A percentile compares a stretch with the other conserved stretches of the same genome.
Evolutionary conservation across 1,284 basidiomycete species (phyloP).

Genomic region (Anthracocystis panici-leucophaei): DNA sequence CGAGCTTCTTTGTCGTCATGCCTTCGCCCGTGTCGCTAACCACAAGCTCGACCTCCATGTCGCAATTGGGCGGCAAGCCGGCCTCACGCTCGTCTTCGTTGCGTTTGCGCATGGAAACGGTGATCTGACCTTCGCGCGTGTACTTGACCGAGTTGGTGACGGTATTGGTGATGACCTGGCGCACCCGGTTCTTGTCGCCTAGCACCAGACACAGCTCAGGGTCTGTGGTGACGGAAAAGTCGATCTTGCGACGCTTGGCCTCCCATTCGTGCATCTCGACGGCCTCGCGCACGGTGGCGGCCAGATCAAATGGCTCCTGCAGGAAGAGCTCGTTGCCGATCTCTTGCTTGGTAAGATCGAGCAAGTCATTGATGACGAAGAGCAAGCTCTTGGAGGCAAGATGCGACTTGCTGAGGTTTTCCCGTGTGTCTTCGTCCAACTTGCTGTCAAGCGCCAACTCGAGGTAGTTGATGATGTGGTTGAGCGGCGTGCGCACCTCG

Average conservation of each 20-base stretch:
- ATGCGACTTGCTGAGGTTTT: slow-evolving; percentile 83
- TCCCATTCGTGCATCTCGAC: slow-evolving; percentile 76
- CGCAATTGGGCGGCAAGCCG: slow-evolving; percentile 46
- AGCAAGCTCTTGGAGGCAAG: slow-evolving; percentile 79
- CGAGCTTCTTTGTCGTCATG: slow-evolving; percentile 79
- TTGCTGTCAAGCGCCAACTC: slow-evolving; percentile 86
- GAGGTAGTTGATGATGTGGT: slow-evolving; percentile 75
- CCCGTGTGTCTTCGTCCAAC: slow-evolving; percentile 81
- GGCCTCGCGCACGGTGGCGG: slow-evolving; percentile 78
- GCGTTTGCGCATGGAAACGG: slow-evolving; percentile 75
- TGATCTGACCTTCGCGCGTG: slow-evolving; percentile 77
- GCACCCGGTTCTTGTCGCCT: slow-evolving; percentile 75
- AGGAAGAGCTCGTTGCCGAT: slow-evolving; percentile 83
- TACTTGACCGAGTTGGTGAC: slow-evolving; percentile 84
- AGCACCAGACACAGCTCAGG: slow-evolving; percentile 75
- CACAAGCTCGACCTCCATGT: slow-evolving; percentile 78
- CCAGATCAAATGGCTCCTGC: slow-evolving; percentile 84
- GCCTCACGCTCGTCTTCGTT: slow-evolving; percentile 37
- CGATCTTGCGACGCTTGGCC: slow-evolving; percentile 77
- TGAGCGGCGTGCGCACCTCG: slow-evolving; percentile 75
- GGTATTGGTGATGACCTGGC: slow-evolving; percentile 84
- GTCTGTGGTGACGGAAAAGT: slow-evolving; percentile 76
- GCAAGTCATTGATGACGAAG: slow-evolving; percentile 81
- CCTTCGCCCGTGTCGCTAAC: slow-evolving; percentile 84
- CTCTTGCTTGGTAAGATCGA: slow-evolving; percentile 85